phyloP scores from a whole-genome alignment of 768 basidiomycete species.

The Thelephora aurantiotincta region DNA sequence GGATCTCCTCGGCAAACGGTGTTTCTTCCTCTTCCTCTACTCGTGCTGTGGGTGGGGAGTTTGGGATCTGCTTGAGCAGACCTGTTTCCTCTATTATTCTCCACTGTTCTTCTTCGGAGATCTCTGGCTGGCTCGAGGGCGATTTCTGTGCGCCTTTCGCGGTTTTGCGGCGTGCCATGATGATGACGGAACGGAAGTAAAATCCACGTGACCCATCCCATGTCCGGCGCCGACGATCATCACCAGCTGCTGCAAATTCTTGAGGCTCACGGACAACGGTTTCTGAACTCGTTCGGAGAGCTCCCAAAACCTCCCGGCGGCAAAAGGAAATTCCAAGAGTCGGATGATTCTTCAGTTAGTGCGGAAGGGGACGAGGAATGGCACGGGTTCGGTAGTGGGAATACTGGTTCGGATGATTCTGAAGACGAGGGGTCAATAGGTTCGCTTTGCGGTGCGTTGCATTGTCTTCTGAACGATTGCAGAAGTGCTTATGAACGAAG shows the following conservation, averaged over 20 bases:
- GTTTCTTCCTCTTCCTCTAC: conserved; percentile 21
- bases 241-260: conserved; percentile 24
- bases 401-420: neutral
- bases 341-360: conserved; percentile 5
- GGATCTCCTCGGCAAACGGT: conserved; percentile 51
- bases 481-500: conserved; percentile 18
- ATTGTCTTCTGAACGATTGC: neutral
- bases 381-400: conserved; percentile 19
- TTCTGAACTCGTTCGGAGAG: conserved; percentile 27
- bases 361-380: conserved; percentile 24
- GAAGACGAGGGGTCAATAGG: neutral
- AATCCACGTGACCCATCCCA: neutral
- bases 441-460: conserved; percentile 1
- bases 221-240: conserved; percentile 8
- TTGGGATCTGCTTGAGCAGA: conserved; percentile 14
- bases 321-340: conserved; percentile 13
- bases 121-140: conserved; percentile 20
- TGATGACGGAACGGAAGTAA: neutral
- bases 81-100: conserved; percentile 57
- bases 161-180: conserved; percentile 2
- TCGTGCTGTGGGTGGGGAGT: neutral
- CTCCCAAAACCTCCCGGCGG: conserved; percentile 1
- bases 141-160: neutral
- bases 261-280: conserved; percentile 32
- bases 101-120: conserved; percentile 70